phyloP scores from a whole-genome alignment of 164 flowering plant species.

The Cinnamomum chago region DNA sequence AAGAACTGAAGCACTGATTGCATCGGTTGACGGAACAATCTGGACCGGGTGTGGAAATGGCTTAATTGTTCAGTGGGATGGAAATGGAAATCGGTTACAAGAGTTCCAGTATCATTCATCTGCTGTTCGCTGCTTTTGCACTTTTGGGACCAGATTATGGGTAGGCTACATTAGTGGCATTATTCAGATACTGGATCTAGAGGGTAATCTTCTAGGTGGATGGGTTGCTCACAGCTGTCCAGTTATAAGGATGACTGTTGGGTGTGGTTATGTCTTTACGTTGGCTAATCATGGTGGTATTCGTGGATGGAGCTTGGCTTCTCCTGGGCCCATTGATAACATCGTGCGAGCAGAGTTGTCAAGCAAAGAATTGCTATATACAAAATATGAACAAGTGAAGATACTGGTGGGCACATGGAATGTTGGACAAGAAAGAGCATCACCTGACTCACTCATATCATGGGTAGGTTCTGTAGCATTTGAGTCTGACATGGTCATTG shows the following conservation, averaged over 20 bases:
- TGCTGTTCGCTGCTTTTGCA: conserved; percentile 72
- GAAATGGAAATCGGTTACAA: conserved; percentile 71
- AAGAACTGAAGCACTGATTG: conserved; percentile 69
- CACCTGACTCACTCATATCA: conserved; percentile 64
- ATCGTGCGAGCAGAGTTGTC: conserved; percentile 68
- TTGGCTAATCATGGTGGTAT: conserved; percentile 96
- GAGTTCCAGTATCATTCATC: conserved; percentile 57
- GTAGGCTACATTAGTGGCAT: conserved; percentile 83
- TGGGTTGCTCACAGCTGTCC: conserved; percentile 91
- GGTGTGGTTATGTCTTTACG: conserved; percentile 59
- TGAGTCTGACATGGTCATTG: conserved; percentile 76
- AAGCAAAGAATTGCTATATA: conserved; percentile 44
- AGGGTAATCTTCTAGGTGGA: conserved; percentile 69
- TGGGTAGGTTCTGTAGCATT: conserved; percentile 85
- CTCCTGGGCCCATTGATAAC: conserved; percentile 80
- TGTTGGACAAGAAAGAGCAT: conserved; percentile 92
- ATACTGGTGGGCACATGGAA: conserved; percentile 91
- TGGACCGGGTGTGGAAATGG: conserved; percentile 93
- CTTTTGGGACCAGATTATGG: conserved; percentile 67
- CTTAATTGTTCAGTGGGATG: conserved; percentile 88
- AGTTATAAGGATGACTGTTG: conserved; percentile 68
- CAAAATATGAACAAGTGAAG: conserved; percentile 49
- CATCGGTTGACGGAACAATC: conserved; percentile 72
- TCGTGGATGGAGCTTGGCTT: conserved; percentile 79
- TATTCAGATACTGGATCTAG: conserved; percentile 75